Conservation (phyloP, 202 grass and related monocot genomes). For the Saccharum hybrid region DNA sequence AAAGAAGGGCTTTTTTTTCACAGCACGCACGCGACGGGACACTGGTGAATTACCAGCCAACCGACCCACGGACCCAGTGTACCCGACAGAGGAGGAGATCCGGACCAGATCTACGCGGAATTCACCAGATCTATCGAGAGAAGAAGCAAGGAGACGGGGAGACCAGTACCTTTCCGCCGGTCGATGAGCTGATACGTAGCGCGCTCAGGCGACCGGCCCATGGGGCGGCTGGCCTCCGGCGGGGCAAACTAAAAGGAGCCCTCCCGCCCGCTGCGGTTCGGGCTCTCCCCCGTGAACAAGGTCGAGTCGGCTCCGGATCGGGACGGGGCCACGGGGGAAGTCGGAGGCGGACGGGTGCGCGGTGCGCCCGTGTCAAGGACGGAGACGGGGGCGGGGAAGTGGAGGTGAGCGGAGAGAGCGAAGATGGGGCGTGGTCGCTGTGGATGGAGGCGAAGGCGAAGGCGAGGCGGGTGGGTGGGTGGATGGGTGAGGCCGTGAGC, state of each 20-base stretch:
- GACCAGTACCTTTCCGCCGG: slow-evolving; percentile 51
- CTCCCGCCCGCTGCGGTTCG: slow-evolving; percentile 7
- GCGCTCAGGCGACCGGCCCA: slow-evolving; percentile 58
- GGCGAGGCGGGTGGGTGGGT: not conserved
- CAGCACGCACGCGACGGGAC: not conserved
- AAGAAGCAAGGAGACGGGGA: not conserved
- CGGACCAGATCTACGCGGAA: slow-evolving; percentile 41
- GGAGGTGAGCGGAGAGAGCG: not conserved
- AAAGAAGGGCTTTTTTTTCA: not conserved
- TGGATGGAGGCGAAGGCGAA: not conserved
- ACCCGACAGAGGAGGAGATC: not conserved
- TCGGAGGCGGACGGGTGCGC: not conserved
- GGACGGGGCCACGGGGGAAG: not conserved
- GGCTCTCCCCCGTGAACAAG: not conserved
- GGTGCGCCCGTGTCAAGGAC: not conserved
- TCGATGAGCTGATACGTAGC: slow-evolving; percentile 57
- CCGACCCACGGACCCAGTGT: not conserved
- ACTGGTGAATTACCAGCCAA: not conserved
- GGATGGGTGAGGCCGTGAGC: slow-evolving; percentile 38
- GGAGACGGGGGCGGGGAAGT: not conserved
- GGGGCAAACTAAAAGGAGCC: slow-evolving; percentile 7
- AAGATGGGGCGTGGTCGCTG: not conserved
- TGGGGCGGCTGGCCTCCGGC: slow-evolving; percentile 39
- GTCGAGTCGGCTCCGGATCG: slow-evolving; percentile 5
- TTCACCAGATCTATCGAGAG: slow-evolving; percentile 31